phyloP scores from a whole-genome alignment of 768 basidiomycete species.

The Serendipita indica region DNA sequence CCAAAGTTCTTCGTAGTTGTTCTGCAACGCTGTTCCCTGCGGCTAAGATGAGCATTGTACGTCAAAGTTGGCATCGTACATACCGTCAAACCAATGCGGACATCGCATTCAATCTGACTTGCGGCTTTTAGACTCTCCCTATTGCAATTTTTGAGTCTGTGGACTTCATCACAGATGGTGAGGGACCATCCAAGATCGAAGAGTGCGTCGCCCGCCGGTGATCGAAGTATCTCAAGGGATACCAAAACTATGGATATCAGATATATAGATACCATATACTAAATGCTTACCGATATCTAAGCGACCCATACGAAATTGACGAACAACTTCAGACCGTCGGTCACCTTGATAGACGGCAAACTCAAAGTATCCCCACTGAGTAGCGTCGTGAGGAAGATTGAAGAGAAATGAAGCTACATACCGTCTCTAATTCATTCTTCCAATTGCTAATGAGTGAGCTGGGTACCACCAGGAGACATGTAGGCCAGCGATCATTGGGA shows the following conservation, averaged over 20 bases:
- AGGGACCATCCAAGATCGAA: conserved; percentile 56
- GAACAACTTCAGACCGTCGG: conserved; percentile 39
- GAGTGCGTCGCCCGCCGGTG: too few relatives aligned
- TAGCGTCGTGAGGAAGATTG: not conserved
- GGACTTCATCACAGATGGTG: conserved; percentile 79
- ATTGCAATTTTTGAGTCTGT: conserved; percentile 68
- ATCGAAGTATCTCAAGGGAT: too few relatives aligned
- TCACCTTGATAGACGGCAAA: conserved; percentile 42
- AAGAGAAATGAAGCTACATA: conserved; percentile 22
- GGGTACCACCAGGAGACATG: conserved; percentile 77
- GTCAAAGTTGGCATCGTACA: conserved; percentile 21
- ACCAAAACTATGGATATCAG: not conserved
- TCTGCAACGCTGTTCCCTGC: conserved; percentile 53
- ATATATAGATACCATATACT: not conserved
- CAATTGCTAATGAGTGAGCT: conserved; percentile 75
- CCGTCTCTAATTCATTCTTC: conserved; percentile 76
- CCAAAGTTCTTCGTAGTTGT: conserved; percentile 82
- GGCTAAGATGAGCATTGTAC: conserved; percentile 14
- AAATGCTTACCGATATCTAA: conserved; percentile 59
- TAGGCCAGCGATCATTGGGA: conserved; percentile 66
- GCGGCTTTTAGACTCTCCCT: conserved; percentile 55
- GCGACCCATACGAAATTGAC: conserved; percentile 66
- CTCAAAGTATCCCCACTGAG: conserved; percentile 90
- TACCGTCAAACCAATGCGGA: conserved; percentile 78
- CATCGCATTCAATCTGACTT: conserved; percentile 47